Percentiles rank a stretch among this genome's conserved stretches.
Evolutionary conservation across 352 stramenopile species (phyloP).

Genomic region (Bremia lactucae): DNA sequence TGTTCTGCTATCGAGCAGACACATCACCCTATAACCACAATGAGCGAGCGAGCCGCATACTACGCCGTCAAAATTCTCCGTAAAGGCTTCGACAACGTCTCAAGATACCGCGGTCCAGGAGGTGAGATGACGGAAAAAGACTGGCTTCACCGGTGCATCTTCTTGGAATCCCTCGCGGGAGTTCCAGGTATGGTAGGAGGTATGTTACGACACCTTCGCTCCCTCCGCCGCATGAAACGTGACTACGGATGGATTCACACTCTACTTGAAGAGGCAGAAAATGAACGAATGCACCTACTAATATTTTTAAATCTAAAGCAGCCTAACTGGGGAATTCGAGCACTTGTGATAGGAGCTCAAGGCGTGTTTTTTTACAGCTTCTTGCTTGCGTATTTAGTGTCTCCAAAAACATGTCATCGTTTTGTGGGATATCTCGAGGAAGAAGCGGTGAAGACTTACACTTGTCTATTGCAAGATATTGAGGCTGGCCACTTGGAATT

Average conservation of each 20-base stretch:
- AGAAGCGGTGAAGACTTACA: slow-evolving; percentile 87
- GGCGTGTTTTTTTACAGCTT: slow-evolving; percentile 84
- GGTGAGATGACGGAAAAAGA: slow-evolving; percentile 50
- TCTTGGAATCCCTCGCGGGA: slow-evolving; percentile 69
- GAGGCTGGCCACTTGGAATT: slow-evolving; percentile 54
- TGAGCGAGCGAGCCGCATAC: slow-evolving; percentile 19
- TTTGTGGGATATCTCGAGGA: slow-evolving; percentile 90
- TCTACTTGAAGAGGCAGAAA: slow-evolving; percentile 87
- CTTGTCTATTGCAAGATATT: slow-evolving; percentile 82
- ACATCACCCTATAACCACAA: slow-evolving; percentile 17
- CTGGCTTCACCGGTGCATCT: slow-evolving; percentile 58
- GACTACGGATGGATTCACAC: slow-evolving; percentile 89
- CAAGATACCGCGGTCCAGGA: slow-evolving; percentile 42
- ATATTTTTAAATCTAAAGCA: slow-evolving; percentile 87
- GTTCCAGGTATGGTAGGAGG: slow-evolving; percentile 71
- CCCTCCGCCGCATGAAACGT: slow-evolving; percentile 71
- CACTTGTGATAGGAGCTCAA: slow-evolving; percentile 70
- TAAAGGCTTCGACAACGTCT: slow-evolving; percentile 35
- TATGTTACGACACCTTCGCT: slow-evolving; percentile 69
- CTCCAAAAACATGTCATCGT: slow-evolving; percentile 79
- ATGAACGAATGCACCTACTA: slow-evolving; percentile 90
- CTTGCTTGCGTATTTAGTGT: slow-evolving; percentile 79
- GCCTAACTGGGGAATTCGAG: slow-evolving; percentile 63
- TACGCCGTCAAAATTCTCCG: slow-evolving; percentile 32
- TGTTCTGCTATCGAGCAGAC: slow-evolving; percentile 20